These are phyloP conservation scores for Pistacia vera DNA, from an alignment of 345 rosid genomes.

Conservation along the genomic window DNA sequence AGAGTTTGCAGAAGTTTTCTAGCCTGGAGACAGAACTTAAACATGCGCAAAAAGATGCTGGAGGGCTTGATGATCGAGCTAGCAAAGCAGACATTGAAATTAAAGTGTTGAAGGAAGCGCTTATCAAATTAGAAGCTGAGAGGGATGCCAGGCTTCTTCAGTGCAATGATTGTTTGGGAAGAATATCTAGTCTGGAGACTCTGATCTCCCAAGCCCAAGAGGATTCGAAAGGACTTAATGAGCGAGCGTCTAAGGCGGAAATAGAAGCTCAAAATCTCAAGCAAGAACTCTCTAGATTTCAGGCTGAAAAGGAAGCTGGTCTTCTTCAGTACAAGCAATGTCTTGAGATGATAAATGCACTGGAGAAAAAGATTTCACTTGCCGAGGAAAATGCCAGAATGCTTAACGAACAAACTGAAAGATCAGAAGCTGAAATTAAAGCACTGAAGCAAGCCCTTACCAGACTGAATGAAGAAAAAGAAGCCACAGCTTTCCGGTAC, in stretches of 20 bases:
- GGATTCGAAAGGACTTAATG: slow-evolving; percentile 49
- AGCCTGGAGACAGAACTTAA: slow-evolving; percentile 65
- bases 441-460: slow-evolving; percentile 54
- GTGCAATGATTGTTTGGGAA: slow-evolving; percentile 65
- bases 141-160: slow-evolving; percentile 68
- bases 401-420: slow-evolving; percentile 48
- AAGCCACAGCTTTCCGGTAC: slow-evolving; percentile 47
- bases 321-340: slow-evolving; percentile 54
- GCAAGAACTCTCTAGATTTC: slow-evolving; percentile 53
- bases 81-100: slow-evolving; percentile 79
- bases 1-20: slow-evolving; percentile 64
- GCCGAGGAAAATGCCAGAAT: slow-evolving; percentile 58
- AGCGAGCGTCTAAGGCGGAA: slow-evolving; percentile 66
- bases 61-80: slow-evolving; percentile 67
- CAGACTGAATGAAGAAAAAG: slow-evolving; percentile 67
- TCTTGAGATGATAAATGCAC: slow-evolving; percentile 57
- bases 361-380: slow-evolving; percentile 63
- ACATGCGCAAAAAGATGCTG: slow-evolving; percentile 59
- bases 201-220: slow-evolving; percentile 45
- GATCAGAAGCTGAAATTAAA: slow-evolving; percentile 65
- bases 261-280: slow-evolving; percentile 55
- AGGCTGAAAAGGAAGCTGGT: slow-evolving; percentile 68
- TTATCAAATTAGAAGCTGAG: slow-evolving; percentile 66
- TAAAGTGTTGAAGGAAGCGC: slow-evolving; percentile 65
- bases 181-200: slow-evolving; percentile 58